Conservation (phyloP, 352 stramenopile genomes). For the Thraustotheca clavata region DNA sequence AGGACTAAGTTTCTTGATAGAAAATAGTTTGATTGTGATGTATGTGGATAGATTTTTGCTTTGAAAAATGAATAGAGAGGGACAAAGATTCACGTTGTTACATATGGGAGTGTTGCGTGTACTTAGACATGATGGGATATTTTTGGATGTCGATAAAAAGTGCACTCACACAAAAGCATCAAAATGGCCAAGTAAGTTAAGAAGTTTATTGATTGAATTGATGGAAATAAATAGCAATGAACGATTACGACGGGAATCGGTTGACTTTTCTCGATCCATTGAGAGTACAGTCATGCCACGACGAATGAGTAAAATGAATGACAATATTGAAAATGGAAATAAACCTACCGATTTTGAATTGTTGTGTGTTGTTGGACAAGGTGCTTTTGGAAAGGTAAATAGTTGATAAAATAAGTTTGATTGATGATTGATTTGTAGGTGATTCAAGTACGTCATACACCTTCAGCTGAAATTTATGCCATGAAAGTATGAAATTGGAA, state of each 20-base stretch:
- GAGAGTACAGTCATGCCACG: background rate
- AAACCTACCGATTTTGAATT: slow-evolving; percentile 65
- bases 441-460: slow-evolving; percentile 74
- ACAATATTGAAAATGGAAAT: background rate
- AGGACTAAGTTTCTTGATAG: too few relatives aligned
- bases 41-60: background rate
- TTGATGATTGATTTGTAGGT: slow-evolving; percentile 27
- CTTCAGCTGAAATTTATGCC: slow-evolving; percentile 59
- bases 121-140: too few relatives aligned
- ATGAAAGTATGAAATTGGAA: slow-evolving; percentile 55
- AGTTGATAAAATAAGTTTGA: background rate
- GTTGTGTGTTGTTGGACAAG: slow-evolving; percentile 76
- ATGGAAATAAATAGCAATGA: too few relatives aligned
- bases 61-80: background rate
- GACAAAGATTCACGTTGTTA: background rate
- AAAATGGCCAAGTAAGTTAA: too few relatives aligned
- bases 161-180: too few relatives aligned
- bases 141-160: background rate
- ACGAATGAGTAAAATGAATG: background rate
- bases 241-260: slow-evolving; percentile 4
- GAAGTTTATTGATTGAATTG: background rate
- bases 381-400: slow-evolving; percentile 65
- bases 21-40: background rate
- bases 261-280: slow-evolving; percentile 7
- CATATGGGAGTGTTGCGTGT: background rate